Evolutionary conservation across 2,329 filamentous ascomycete genomes (phyloP).

Genomic region (Penicillium fuscoglaucum): DNA sequence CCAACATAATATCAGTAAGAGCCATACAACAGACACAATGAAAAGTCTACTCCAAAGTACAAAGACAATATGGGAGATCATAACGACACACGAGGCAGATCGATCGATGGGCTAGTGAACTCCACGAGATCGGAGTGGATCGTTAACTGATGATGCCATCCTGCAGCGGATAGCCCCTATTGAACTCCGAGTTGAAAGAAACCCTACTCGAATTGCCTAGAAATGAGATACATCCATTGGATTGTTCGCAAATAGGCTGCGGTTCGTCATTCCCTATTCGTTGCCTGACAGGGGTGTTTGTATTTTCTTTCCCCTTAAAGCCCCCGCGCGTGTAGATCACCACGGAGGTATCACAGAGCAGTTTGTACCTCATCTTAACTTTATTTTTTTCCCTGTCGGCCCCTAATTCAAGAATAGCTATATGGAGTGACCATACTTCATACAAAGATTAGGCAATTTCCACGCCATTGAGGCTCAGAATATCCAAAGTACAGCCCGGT

Average conservation of each 20-base stretch:
- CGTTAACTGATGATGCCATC: constrained; percentile 19
- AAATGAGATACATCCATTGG: constrained; percentile 1
- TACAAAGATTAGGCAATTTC: too few relatives aligned
- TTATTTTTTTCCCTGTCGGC: too few relatives aligned
- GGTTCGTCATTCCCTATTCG: neutral
- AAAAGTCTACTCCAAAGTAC: constrained; percentile 3
- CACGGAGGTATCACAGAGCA: neutral
- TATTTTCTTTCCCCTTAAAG: neutral
- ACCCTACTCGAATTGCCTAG: neutral
- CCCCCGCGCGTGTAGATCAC: neutral
- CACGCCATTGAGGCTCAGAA: too few relatives aligned
- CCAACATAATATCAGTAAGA: neutral
- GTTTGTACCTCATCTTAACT: too few relatives aligned
- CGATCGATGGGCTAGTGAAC: constrained; percentile 19
- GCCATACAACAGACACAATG: constrained; percentile 5
- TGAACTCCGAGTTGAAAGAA: constrained; percentile 15
- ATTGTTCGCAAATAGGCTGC: constrained; percentile 9
- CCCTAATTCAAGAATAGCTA: too few relatives aligned
- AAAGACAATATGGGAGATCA: constrained; percentile 17
- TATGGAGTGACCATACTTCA: too few relatives aligned
- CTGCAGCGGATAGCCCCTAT: constrained; percentile 20
- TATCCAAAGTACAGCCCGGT: too few relatives aligned
- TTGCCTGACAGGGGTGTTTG: neutral
- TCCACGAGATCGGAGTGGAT: constrained; percentile 20
- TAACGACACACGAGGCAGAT: constrained; percentile 1